Evolutionary conservation across 345 rosid species (phyloP), one percentile per base, ranked within the genome.

Genomic region (Populus tremula): DNA sequence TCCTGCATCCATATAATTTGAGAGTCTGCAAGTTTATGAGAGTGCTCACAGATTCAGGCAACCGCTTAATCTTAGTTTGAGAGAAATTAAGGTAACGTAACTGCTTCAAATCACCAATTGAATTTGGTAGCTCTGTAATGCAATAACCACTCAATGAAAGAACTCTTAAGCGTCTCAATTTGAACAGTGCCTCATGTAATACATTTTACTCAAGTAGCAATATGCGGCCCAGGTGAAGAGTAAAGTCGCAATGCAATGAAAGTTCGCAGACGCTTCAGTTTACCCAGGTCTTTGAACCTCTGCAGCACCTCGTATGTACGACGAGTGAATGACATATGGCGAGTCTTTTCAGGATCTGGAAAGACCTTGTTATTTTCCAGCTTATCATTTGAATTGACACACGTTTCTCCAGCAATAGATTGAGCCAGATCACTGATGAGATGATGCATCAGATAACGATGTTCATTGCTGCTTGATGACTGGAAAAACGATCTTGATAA

Each of bases 11-110:
- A 49, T 71, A 50, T 59, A 87, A 66, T 29, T 59, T 43, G 16
- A 87, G 70, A 13, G 84, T 83, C 77, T 85, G 90, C 23, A 75
- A 33, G 11, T 75, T 75, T 41, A 10, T 65, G 6, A 75, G 64
- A 5, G 31, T 38, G 21, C 38, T 27, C 14, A 29, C 18, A 17
- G 78, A 65, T 20, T 75, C 69, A 5, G 78, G 78, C 49, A 75
- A 75, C 39, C 0, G 12, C 21, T 36, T 65, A 18, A 75, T 75
- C 49, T 18, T 5, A 67, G 78, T 75, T 20, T 75, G 27, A 8
- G 78, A 75, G 20, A 75, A 62, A 47, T 75, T 31, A 47, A 75
- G 70, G 25, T 65, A 75, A 29, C 78, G 21, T 21, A 75, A 49
- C 14, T 43, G 78, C 63, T 49, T 65, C 64, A 75, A 31, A 1